Conservation (phyloP, 371 early-diverging fungal species). For the Paraphysoderma sedebokerense region DNA sequence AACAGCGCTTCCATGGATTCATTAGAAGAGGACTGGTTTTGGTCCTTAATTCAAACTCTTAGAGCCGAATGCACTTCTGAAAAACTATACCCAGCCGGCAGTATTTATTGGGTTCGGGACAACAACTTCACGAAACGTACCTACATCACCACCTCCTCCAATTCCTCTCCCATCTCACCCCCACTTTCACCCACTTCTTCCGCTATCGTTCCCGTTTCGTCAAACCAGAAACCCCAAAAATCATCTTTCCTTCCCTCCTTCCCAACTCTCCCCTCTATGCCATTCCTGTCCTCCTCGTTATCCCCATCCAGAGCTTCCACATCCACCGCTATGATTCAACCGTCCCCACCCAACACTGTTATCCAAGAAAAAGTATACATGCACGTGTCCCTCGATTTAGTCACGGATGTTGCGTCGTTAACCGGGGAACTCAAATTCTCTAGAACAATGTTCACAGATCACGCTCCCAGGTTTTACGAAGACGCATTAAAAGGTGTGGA, state of each 20-base stretch:
- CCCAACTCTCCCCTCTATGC: too few relatives aligned
- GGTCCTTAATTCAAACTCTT: constrained; percentile 60
- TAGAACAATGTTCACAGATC: constrained; percentile 51
- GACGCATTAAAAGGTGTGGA: constrained; percentile 20
- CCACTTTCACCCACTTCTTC: too few relatives aligned
- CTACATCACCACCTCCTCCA: neutral
- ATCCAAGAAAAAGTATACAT: neutral
- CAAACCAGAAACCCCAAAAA: neutral
- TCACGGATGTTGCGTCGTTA: constrained; percentile 39
- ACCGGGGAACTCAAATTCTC: constrained; percentile 50
- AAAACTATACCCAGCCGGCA: constrained; percentile 61
- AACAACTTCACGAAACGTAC: neutral
- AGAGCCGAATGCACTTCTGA: constrained; percentile 60
- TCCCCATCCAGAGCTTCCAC: too few relatives aligned
- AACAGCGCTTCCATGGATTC: neutral
- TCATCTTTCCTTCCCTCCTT: too few relatives aligned
- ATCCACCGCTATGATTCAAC: neutral
- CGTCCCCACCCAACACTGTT: neutral
- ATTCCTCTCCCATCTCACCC: neutral
- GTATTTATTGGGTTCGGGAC: constrained; percentile 31
- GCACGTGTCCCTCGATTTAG: neutral
- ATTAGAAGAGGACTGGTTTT: constrained; percentile 46
- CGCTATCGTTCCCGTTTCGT: neutral
- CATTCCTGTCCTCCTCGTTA: too few relatives aligned
- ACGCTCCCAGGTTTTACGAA: constrained; percentile 50